A percentile compares a stretch with the other conserved stretches of the same genome.
Evolutionary conservation across 1,284 basidiomycete species (phyloP).

Genomic region (Albatrellus sp.): DNA sequence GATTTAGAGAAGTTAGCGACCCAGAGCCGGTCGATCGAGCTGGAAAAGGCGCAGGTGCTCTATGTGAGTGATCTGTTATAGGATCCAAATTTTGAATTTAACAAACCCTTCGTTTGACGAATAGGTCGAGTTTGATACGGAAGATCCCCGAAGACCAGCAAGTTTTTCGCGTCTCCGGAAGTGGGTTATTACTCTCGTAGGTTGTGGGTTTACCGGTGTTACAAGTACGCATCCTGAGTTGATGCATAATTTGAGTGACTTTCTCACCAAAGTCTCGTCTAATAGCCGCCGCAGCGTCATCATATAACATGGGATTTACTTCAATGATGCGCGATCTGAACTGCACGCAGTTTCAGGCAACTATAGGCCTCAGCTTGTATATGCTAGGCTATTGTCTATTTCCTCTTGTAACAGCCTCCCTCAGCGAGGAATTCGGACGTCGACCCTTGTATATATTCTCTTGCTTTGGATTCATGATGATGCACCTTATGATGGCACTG

Average conservation of each 20-base stretch:
- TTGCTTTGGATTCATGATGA: conserved; percentile 41
- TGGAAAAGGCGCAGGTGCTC: conserved; percentile 9
- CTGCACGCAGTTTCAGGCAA: conserved; percentile 45
- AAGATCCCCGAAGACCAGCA: conserved; percentile 35
- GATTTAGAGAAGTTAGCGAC: not conserved
- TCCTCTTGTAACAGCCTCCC: conserved; percentile 60
- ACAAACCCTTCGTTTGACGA: too few species aligned
- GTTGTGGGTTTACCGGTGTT: conserved; percentile 3
- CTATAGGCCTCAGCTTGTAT: conserved; percentile 48
- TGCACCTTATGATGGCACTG: conserved; percentile 49
- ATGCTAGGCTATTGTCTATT: conserved; percentile 59
- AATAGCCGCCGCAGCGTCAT: conserved; percentile 37
- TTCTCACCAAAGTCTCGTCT: not conserved
- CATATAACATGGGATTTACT: conserved; percentile 45
- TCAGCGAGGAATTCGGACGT: conserved; percentile 71
- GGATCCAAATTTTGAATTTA: too few species aligned
- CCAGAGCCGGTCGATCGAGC: not conserved
- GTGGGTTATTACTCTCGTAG: conserved; percentile 6
- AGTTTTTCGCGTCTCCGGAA: conserved; percentile 23
- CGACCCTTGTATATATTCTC: conserved; percentile 56
- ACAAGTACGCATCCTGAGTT: conserved; percentile 3
- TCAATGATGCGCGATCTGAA: conserved; percentile 58
- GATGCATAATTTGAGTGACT: conserved; percentile 3
- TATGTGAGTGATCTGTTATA: conserved; percentile 10
- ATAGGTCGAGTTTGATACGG: conserved; percentile 43